Base-by-base conservation (phyloP, 371 early-diverging fungal species). In the Mucor saturninus region DNA sequence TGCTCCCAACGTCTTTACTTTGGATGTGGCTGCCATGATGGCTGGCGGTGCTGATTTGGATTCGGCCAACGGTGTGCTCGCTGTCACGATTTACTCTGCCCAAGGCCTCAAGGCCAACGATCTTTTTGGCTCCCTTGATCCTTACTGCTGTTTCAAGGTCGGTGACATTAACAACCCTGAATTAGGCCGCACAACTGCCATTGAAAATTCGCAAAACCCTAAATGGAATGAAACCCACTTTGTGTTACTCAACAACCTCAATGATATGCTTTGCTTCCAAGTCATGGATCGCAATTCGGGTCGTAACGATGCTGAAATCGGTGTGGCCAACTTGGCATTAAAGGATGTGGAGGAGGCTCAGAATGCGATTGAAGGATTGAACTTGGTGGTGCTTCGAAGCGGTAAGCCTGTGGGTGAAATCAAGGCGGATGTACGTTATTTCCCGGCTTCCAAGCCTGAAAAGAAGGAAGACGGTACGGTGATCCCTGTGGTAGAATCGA, bases 11-110 rank as follows among this genome's bases (percentile, higher is more conserved):
- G 86, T 85, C 40, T 91, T 91, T 64, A 83, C 85, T 4, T 67
- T 96, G 29, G 93, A 95, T 67, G 55, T 95, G 0, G 94, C 91
- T 65, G 79, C 80, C 53, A 76, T 96, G 59, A 78, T 96, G 80
- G 86, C 86, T 43, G 91, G 90, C 28, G 83, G 75, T 10, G 75
- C 74, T 15, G 66, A 73, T 59, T n/a, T 58, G 30, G 62, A 62
- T 2, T 39, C 86, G 4, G 91, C 95, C 9, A 83, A 87, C 62
- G 98, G 98, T 56, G 89, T 96, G 0, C 79, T 96, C 6, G 83
- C 88, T 48, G 73, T 94, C 40, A 86, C 84, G 9, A 71, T 97
- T 56, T 80, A 86, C 54, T 85, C 89, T 51, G 96, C 91, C 26
- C 82, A 83, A 53, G 84, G 83, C 3, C 79, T 96, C 52, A 91